Base-by-base conservation (phyloP, 1,284 basidiomycete genomes). In the Moniliella sp. region DNA sequence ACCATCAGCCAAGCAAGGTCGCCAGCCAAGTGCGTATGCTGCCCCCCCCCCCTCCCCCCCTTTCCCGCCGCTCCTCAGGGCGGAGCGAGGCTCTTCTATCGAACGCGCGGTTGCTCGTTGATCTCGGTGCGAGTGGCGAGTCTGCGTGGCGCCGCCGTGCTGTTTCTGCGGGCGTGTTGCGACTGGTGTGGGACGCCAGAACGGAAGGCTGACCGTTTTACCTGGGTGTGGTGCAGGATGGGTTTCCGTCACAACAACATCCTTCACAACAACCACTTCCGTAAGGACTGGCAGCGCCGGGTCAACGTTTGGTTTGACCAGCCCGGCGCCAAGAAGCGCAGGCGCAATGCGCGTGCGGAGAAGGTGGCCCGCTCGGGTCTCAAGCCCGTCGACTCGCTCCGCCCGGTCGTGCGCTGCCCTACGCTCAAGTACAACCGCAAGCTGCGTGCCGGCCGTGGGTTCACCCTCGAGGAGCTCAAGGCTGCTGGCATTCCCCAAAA, bases 281-380 rank as follows among this genome's bases (percentile, higher is more conserved):
- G 75, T 69, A 97, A 97, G 76, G 53, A 53, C 42, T 57, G 54
- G 57, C 79, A 88, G 66, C 72, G 75, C 62, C 75, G 76, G 53
- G 82, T 91, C 60, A 78, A 77, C 66, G 88, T 80, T 62, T 86
- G 86, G 88, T 97, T 97, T 65, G 81, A 97, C 72, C 91, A 97
- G 68, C 83, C 88, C 45, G 91, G 86, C 39, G 79, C 80, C 65
- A 97, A 97, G 70, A 79, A 88, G 66, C 78, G 82, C 64, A 74
- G 91, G 64, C 80, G 91, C 64, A 76, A 71, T 43, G 83, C 86
- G 32, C 81, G 91, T 65, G 76, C 81, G 66, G 69, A 72, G 58
- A 94, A 93, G 71, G 83, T 84, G 40, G 74, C 84, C 36, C 66
- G 73, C 44, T 77, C 88, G 42, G 88, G 91, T 57, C 81, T 86